Percentiles rank a stretch among this genome's conserved stretches.
phyloP scores from a whole-genome alignment of 129 eudicot genomes.

The Tagetes erecta region DNA sequence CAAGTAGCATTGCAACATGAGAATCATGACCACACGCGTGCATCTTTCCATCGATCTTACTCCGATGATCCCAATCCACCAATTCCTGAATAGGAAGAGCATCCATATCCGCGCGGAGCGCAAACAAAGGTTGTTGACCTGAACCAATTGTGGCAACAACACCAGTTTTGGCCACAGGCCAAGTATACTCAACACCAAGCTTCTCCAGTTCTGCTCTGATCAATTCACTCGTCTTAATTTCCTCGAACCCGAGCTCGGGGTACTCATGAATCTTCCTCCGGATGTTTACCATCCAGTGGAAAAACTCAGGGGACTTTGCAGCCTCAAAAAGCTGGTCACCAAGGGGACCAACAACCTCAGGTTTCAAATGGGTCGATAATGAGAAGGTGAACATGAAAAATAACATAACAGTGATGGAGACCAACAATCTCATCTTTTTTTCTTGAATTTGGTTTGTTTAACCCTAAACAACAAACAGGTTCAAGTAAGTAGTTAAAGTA shows the following conservation, averaged over 20 bases:
- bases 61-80: slow-evolving; percentile 59
- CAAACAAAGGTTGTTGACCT: slow-evolving; percentile 51
- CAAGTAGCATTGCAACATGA: slow-evolving; percentile 70
- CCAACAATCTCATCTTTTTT: too few species aligned
- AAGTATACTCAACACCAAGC: slow-evolving; percentile 47
- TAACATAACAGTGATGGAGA: too few species aligned
- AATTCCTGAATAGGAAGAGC: slow-evolving; percentile 65
- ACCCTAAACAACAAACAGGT: too few species aligned
- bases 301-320: slow-evolving; percentile 50
- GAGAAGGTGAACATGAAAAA: not conserved
- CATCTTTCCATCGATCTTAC: slow-evolving; percentile 59
- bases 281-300: slow-evolving; percentile 45
- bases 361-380: slow-evolving; percentile 16
- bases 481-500: too few species aligned
- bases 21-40: slow-evolving; percentile 78
- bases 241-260: slow-evolving; percentile 65
- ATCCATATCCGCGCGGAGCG: slow-evolving; percentile 72
- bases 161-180: slow-evolving; percentile 65
- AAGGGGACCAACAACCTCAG: slow-evolving; percentile 38
- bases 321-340: slow-evolving; percentile 43
- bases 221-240: slow-evolving; percentile 55
- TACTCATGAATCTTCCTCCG: slow-evolving; percentile 57
- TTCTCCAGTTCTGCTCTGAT: slow-evolving; percentile 56
- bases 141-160: slow-evolving; percentile 61
- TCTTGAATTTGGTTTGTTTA: too few species aligned